Percentiles rank a stretch among this genome's conserved stretches.
phyloP scores from a whole-genome alignment of 2,329 filamentous ascomycete genomes.

The Stagonosporopsis chrysanthemi region DNA sequence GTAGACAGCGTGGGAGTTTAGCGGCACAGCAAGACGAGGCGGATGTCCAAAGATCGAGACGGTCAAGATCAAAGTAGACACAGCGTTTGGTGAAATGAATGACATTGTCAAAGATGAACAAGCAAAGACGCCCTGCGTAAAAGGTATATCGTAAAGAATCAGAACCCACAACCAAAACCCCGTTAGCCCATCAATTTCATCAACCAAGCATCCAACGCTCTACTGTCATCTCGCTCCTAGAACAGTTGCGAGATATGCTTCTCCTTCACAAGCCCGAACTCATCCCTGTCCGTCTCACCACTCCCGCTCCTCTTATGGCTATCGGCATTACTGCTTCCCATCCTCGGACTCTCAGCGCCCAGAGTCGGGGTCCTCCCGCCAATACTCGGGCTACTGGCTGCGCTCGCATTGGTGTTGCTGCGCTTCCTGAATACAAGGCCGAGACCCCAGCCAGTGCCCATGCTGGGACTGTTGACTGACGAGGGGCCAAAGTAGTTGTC shows the following conservation, averaged over 20 bases:
- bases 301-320: constrained; percentile 17
- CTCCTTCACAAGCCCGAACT: constrained; percentile 17
- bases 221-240: background rate
- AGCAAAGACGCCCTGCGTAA: constrained; percentile 1
- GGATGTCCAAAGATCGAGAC: background rate
- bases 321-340: constrained; percentile 6
- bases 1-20: background rate
- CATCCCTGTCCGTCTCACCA: constrained; percentile 4
- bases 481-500: constrained; percentile 12
- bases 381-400: constrained; percentile 14
- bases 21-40: no score
- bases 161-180: background rate
- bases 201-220: background rate
- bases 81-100: background rate
- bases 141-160: constrained; percentile 7
- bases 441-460: constrained; percentile 16
- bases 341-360: constrained; percentile 8
- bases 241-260: constrained; percentile 8
- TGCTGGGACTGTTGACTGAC: constrained; percentile 12
- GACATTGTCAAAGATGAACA: constrained; percentile 3
- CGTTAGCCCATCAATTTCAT: background rate
- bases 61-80: background rate
- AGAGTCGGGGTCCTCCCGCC: constrained; percentile 12
- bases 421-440: constrained; percentile 19
- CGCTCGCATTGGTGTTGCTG: constrained; percentile 12